Evolutionary conservation across 2,329 filamentous ascomycete species (phyloP).

Genomic region (Phialophora macrospora): DNA sequence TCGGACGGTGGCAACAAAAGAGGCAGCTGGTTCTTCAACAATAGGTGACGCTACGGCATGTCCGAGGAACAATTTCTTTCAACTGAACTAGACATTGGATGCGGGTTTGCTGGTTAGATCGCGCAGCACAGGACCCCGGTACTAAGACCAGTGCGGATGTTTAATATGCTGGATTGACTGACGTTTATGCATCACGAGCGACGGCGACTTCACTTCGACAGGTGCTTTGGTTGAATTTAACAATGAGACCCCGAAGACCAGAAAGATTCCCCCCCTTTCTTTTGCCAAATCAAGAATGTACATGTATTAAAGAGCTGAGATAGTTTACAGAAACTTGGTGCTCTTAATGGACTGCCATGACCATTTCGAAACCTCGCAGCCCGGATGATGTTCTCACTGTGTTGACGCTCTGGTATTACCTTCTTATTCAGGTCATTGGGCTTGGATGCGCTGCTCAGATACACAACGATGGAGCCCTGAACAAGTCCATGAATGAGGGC

Average conservation of each 20-base stretch:
- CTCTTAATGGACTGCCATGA: background rate
- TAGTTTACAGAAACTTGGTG: background rate
- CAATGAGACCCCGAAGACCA: background rate
- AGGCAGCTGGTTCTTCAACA: conserved; percentile 60
- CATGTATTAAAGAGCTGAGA: background rate
- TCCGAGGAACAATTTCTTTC: background rate
- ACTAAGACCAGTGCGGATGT: conserved; percentile 8
- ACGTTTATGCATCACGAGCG: conserved; percentile 29
- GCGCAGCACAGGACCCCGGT: background rate
- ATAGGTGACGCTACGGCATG: conserved; percentile 18
- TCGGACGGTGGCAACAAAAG: conserved; percentile 73
- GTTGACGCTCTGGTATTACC: too few relatives aligned
- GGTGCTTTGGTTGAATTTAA: background rate
- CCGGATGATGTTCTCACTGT: too few relatives aligned
- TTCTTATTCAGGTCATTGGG: too few relatives aligned
- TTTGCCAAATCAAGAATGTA: background rate
- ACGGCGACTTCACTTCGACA: conserved; percentile 10
- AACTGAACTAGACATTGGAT: background rate
- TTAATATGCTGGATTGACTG: conserved; percentile 20
- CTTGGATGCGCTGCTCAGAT: too few relatives aligned
- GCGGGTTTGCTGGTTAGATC: background rate
- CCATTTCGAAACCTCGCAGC: background rate
- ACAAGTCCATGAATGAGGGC: too few relatives aligned
- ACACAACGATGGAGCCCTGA: too few relatives aligned
- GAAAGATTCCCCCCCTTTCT: background rate